Evolutionary conservation across 139 green algal species (phyloP), one percentile per base, ranked within the genome.

Genomic region (Chlamydomonas sp.): DNA sequence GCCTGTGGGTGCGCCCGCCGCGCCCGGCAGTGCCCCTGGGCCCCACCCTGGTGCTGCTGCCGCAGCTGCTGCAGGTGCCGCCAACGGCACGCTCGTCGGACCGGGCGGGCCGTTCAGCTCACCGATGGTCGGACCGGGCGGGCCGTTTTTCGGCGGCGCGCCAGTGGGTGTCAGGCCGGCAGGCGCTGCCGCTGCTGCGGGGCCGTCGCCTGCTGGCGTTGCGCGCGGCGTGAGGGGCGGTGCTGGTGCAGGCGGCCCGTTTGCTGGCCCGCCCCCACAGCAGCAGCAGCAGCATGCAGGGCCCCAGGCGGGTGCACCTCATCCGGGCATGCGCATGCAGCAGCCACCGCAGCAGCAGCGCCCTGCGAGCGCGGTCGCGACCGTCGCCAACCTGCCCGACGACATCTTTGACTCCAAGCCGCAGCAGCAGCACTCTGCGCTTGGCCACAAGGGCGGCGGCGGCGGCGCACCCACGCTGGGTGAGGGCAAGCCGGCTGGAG

Each of bases 381-480:
- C 59, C 24, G 31, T 66, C 24, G 28, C 72, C 31, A 78, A 70
- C 65, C 58, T 78, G 20, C 72, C 72, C 1, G 72, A 78, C 30
- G 72, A 78, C 60, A 78, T 78, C 20, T 78, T 78, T 37, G 72
- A 78, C 58, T 38, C 59, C 22, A 77, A 77, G 64, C 71, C 71
- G 39, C 39, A 8, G 39, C 39, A 50, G 13, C 39, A 50, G 39
- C n/a, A n/a, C n/a, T n/a, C n/a, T n/a, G n/a, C n/a, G n/a, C n/a
- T n/a, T n/a, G n/a, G n/a, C n/a, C n/a, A n/a, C n/a, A n/a, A n/a
- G n/a, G n/a, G n/a, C n/a, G n/a, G n/a, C n/a, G n/a, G n/a, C n/a
- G n/a, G n/a, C n/a, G n/a, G n/a, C n/a, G n/a, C n/a, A n/a, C n/a
- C n/a, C n/a, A n/a, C n/a, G n/a, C n/a, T n/a, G n/a, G n/a, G n/a